Percentiles rank a stretch among this genome's conserved stretches.
Evolutionary conservation across 345 rosid genomes (phyloP).

Genomic region (Brassica incana): DNA sequence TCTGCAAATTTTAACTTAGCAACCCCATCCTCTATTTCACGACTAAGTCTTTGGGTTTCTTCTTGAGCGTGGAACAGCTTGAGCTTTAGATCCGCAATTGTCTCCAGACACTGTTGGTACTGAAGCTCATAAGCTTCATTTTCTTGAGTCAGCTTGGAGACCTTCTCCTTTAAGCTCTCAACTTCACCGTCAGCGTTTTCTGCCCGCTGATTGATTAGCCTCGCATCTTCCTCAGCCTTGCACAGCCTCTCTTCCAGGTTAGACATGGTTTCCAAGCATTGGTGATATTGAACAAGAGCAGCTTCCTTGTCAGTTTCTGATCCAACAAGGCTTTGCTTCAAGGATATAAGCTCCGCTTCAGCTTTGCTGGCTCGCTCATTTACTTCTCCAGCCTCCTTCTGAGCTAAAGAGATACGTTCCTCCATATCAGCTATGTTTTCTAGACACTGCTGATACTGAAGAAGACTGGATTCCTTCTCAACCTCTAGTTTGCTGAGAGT

Average conservation of each 20-base stretch:
- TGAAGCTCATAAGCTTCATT: slow-evolving; percentile 65
- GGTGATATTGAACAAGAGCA: slow-evolving; percentile 54
- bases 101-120: slow-evolving; percentile 76
- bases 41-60: slow-evolving; percentile 68
- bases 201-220: slow-evolving; percentile 51
- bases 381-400: slow-evolving; percentile 59
- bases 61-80: slow-evolving; percentile 60
- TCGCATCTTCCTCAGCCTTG: slow-evolving; percentile 61
- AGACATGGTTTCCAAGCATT: slow-evolving; percentile 59
- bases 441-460: slow-evolving; percentile 71
- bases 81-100: slow-evolving; percentile 63
- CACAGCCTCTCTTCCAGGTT: slow-evolving; percentile 60
- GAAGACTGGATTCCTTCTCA: slow-evolving; percentile 63
- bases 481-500: slow-evolving; percentile 56
- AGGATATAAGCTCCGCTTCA: slow-evolving; percentile 55
- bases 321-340: slow-evolving; percentile 57
- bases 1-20: slow-evolving; percentile 74
- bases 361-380: slow-evolving; percentile 62
- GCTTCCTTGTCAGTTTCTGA: slow-evolving; percentile 71
- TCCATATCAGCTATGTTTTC: slow-evolving; percentile 66
- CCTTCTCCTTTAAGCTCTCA: slow-evolving; percentile 61
- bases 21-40: slow-evolving; percentile 63
- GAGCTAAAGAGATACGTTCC: slow-evolving; percentile 50
- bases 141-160: slow-evolving; percentile 60
- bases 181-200: slow-evolving; percentile 71